These are phyloP conservation scores for Brettanomyces naardenensis DNA, from an alignment of 805 yeast genomes.

Conservation along the genomic window DNA sequence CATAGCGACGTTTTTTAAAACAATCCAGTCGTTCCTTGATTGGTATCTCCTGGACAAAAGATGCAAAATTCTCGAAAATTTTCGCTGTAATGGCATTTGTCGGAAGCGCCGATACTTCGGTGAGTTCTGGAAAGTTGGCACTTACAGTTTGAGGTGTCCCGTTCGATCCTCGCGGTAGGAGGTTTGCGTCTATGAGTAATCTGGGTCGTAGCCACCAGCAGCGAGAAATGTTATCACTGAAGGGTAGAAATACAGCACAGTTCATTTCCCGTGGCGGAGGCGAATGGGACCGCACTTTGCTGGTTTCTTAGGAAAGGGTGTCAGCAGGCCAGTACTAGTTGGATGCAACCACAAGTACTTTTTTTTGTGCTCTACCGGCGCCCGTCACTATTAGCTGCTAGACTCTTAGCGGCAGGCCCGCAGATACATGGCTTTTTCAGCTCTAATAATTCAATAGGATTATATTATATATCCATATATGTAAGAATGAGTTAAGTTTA, in stretches of 20 bases:
- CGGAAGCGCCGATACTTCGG: constrained; percentile 23
- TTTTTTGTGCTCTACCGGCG: background rate
- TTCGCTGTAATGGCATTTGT: constrained; percentile 27
- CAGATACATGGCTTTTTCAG: too few relatives aligned
- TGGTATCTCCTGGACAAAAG: too few relatives aligned
- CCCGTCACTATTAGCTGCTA: too few relatives aligned
- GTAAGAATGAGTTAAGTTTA: too few relatives aligned
- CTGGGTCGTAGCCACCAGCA: constrained; percentile 22
- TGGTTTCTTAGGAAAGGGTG: constrained; percentile 22
- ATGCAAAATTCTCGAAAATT: too few relatives aligned
- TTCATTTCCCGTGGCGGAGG: constrained; percentile 33
- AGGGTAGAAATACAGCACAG: constrained; percentile 41
- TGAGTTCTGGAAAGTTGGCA: constrained; percentile 9
- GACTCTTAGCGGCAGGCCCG: too few relatives aligned
- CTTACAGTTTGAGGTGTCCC: constrained; percentile 32
- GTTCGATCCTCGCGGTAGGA: constrained; percentile 35
- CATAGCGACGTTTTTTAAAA: too few relatives aligned
- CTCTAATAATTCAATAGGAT: too few relatives aligned
- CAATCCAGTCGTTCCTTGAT: too few relatives aligned
- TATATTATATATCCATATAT: too few relatives aligned
- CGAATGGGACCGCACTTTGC: constrained; percentile 31
- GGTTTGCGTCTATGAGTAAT: constrained; percentile 24
- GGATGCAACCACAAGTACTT: constrained; percentile 13
- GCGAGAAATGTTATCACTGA: constrained; percentile 29
- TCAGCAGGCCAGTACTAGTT: constrained; percentile 13